Base-by-base conservation (phyloP, 805 yeast species). In the Suhomyces tanzawaensis region DNA sequence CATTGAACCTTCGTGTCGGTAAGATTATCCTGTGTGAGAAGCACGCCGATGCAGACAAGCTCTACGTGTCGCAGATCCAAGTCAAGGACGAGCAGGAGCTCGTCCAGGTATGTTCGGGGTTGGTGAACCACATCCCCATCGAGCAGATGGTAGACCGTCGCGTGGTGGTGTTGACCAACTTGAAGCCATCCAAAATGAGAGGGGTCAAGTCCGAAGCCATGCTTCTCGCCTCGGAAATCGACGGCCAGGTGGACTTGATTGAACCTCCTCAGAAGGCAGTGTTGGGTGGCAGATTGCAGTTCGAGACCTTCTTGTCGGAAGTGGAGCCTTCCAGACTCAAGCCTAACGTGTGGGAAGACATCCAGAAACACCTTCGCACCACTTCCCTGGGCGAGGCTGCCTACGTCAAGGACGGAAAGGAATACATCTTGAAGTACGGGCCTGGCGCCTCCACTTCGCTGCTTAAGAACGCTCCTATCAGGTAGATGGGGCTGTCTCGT, bases 181-280 rank as follows among this genome's bases (percentile, higher is more conserved):
- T 82, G 55, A 81, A 80, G 47, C 74, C 80, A 3, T 68, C 79
- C 8, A 79, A 79, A 51, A 73, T 82, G 74, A 61, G 86, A 44
- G 87, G 87, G 1, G 70, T 74, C 15, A 53, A 51, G 28, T 79
- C 85, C 2, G 77, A 79, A 45, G 85, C 83, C 0, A 82, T 82
- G 87, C 49, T 82, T 1, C 51, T 82, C 15, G 85, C 86, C n/a
- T 80, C 85, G 1, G 75, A 55, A 17, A 39, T 26, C 4, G 45
- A 32, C 6, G 57, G 46, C 2, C 42, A 38, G 2, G 79, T 78
- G 3, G 79, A 72, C 32, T 55, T 77, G 4, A 71, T 79, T 0
- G 40, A 36, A 3, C 78, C 82, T 1, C 81, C 84, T 3, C 6
- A 0, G 1, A 42, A 41, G 6, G 52, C 67, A 3, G 29, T 39